Percentiles rank a stretch among this genome's conserved stretches.
Conservation (phyloP, 2,329 filamentous ascomycete species). For the Hymenoscyphus albidus region DNA sequence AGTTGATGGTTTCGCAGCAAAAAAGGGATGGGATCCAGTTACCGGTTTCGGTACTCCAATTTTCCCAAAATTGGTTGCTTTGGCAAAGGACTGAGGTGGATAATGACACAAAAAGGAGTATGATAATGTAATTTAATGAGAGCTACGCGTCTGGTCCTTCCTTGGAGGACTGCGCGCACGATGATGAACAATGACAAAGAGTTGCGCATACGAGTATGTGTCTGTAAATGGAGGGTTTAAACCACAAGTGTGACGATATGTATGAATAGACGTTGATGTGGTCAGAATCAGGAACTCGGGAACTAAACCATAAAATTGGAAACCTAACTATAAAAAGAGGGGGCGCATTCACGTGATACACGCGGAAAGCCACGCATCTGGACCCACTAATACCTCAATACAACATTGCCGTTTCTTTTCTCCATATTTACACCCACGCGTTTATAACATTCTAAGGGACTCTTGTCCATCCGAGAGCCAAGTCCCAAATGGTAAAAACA, state of each 20-base stretch:
- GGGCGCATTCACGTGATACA: too few species aligned
- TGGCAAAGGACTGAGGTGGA: slow-evolving; percentile 5
- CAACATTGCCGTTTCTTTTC: background rate
- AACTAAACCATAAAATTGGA: too few species aligned
- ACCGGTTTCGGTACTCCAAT: slow-evolving; percentile 36
- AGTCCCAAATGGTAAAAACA: background rate
- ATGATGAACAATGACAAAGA: background rate
- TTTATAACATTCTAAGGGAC: background rate
- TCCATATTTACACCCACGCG: background rate
- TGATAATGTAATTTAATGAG: background rate
- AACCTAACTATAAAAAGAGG: too few species aligned
- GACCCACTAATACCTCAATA: too few species aligned
- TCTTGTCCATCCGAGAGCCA: background rate
- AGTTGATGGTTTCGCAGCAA: slow-evolving; percentile 30
- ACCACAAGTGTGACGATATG: too few species aligned
- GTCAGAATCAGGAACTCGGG: too few species aligned
- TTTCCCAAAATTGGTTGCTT: slow-evolving; percentile 9
- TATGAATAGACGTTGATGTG: too few species aligned
- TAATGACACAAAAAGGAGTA: background rate
- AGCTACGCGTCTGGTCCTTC: background rate
- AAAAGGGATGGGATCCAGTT: slow-evolving; percentile 38
- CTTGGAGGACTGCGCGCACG: background rate
- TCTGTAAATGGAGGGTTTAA: too few species aligned
- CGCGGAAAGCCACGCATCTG: too few species aligned
- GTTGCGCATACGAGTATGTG: background rate